These are phyloP conservation scores for Russula olivacea DNA, from an alignment of 768 basidiomycete species.

Conservation along the genomic window DNA sequence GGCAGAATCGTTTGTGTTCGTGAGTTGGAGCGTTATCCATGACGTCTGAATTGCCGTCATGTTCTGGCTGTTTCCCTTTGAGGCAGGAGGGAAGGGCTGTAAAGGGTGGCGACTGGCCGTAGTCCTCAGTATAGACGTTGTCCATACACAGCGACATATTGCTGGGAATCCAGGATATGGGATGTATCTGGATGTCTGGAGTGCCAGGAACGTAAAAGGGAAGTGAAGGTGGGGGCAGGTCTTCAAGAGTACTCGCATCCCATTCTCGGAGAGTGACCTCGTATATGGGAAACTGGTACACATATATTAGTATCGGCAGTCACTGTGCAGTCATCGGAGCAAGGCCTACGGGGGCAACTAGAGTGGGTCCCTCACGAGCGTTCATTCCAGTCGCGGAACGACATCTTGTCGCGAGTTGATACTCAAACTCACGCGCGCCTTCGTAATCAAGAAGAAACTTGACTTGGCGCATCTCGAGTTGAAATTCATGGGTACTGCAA, in stretches of 20 bases:
- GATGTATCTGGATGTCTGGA: constrained; percentile 5
- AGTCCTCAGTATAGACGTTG: neutral
- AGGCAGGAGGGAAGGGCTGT: neutral
- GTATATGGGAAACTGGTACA: constrained; percentile 14
- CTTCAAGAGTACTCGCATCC: constrained; percentile 19
- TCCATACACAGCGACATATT: constrained; percentile 1
- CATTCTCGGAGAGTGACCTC: constrained; percentile 18
- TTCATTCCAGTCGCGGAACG: neutral
- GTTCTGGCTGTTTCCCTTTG: constrained; percentile 14
- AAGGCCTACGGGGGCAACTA: neutral
- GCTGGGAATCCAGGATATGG: constrained; percentile 10
- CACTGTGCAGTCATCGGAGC: neutral
- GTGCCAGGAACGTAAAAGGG: constrained; percentile 8
- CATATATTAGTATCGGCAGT: neutral
- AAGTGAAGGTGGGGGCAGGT: neutral
- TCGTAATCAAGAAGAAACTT: constrained; percentile 47
- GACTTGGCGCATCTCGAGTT: constrained; percentile 50
- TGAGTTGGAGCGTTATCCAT: neutral
- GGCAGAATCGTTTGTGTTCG: constrained; percentile 1
- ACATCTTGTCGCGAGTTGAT: constrained; percentile 4
- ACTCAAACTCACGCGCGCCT: constrained; percentile 31
- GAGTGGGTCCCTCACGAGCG: neutral
- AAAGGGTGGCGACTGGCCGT: neutral
- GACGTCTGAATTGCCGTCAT: neutral
- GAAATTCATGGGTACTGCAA: constrained; percentile 38